Percentiles rank a stretch among this genome's conserved stretches.
These are phyloP conservation scores for Orbilia javanica DNA, from an alignment of 2,329 filamentous ascomycete genomes.

Conservation along the genomic window DNA sequence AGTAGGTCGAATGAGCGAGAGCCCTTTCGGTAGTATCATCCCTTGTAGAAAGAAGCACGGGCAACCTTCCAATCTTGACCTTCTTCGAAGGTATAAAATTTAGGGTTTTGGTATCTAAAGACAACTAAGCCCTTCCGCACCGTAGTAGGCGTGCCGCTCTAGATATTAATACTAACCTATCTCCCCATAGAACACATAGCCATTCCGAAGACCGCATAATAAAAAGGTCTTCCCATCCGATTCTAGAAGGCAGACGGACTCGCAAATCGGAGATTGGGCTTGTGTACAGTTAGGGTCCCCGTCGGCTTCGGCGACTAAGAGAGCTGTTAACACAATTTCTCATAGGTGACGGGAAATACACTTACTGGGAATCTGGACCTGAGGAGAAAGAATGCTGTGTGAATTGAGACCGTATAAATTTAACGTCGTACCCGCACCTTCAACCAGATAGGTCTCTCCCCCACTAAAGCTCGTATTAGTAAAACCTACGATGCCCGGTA, in stretches of 20 bases:
- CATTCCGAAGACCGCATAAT: slow-evolving; percentile 68
- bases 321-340: slow-evolving; percentile 31
- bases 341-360: slow-evolving; percentile 13
- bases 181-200: slow-evolving; percentile 64
- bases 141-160: neutral
- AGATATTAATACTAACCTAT: slow-evolving; percentile 39
- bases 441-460: slow-evolving; percentile 5
- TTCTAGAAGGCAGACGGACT: slow-evolving; percentile 59
- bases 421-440: slow-evolving; percentile 13
- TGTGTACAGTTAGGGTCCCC: slow-evolving; percentile 28
- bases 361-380: slow-evolving; percentile 52
- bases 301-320: slow-evolving; percentile 39
- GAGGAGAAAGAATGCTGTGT: neutral
- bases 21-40: slow-evolving; percentile 29
- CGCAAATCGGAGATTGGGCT: slow-evolving; percentile 58
- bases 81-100: slow-evolving; percentile 7
- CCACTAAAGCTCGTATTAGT: slow-evolving; percentile 30
- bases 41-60: slow-evolving; percentile 30
- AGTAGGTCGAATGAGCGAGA: slow-evolving; percentile 48
- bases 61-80: slow-evolving; percentile 42
- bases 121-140: neutral
- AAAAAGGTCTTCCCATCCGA: slow-evolving; percentile 60
- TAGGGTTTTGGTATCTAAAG: slow-evolving; percentile 25
- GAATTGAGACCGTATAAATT: slow-evolving; percentile 31
- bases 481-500: neutral